A percentile compares a stretch with the other conserved stretches of the same genome.
These are phyloP conservation scores for Ophiostoma sp. DNA, from an alignment of 2,329 filamentous ascomycete species.

Conservation along the genomic window DNA sequence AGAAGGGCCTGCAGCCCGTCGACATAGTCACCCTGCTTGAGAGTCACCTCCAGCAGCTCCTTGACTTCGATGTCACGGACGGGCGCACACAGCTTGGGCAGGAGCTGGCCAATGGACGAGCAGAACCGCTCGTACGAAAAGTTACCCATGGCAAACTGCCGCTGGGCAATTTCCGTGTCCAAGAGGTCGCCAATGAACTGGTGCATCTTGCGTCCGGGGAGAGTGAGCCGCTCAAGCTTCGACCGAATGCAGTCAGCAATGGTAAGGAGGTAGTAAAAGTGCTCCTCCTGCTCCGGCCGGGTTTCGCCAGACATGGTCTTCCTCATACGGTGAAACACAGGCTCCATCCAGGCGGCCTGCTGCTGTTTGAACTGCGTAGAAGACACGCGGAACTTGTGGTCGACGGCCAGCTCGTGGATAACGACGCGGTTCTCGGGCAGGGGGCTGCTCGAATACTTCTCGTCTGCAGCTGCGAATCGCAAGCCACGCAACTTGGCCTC, in stretches of 20 bases:
- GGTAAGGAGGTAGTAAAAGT: conserved; percentile 62
- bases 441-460: conserved; percentile 33
- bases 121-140: conserved; percentile 83
- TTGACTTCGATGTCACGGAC: conserved; percentile 73
- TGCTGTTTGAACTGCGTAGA: conserved; percentile 54
- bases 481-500: conserved; percentile 33
- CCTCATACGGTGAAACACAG: conserved; percentile 53
- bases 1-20: conserved; percentile 71
- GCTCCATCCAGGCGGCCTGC: conserved; percentile 44
- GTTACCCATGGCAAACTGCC: conserved; percentile 62
- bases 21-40: conserved; percentile 59
- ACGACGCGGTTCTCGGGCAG: conserved; percentile 69
- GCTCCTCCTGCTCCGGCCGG: conserved; percentile 56
- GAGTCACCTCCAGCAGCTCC: conserved; percentile 57
- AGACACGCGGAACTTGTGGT: conserved; percentile 70
- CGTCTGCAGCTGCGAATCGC: conserved; percentile 37
- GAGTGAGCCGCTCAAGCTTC: conserved; percentile 66
- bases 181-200: conserved; percentile 69
- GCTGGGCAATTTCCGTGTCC: conserved; percentile 64
- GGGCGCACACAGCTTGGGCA: conserved; percentile 75
- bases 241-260: conserved; percentile 66
- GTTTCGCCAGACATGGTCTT: conserved; percentile 62
- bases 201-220: conserved; percentile 66
- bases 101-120: conserved; percentile 64
- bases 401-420: conserved; percentile 73